Evolutionary conservation across 2,329 filamentous ascomycete genomes (phyloP).

Genomic region (Fusarium algeriense): DNA sequence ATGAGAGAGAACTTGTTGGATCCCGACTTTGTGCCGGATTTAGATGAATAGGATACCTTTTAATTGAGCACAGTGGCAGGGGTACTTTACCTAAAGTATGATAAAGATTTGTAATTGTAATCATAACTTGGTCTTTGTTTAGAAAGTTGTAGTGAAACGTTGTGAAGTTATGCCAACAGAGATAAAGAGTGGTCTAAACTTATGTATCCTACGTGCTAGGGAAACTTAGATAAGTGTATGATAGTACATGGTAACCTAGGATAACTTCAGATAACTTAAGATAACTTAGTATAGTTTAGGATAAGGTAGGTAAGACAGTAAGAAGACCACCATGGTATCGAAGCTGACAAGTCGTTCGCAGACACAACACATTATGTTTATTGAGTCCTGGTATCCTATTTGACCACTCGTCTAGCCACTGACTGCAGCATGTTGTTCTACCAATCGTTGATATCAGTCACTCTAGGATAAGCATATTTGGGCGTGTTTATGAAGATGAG

Average conservation of each 20-base stretch:
- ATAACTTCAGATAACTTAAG: too few species aligned
- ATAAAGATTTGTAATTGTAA: background rate
- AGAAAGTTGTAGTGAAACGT: too few species aligned
- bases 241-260: too few species aligned
- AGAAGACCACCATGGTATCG: slow-evolving; percentile 56
- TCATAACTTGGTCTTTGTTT: background rate
- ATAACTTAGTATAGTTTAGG: too few species aligned
- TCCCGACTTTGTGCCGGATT: too few species aligned
- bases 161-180: too few species aligned
- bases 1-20: slow-evolving; percentile 29
- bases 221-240: too few species aligned
- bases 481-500: slow-evolving; percentile 52
- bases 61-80: too few species aligned
- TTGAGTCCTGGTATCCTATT: slow-evolving; percentile 50
- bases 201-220: too few species aligned
- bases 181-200: too few species aligned
- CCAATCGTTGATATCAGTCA: slow-evolving; percentile 61
- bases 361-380: slow-evolving; percentile 36
- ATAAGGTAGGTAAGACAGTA: too few species aligned
- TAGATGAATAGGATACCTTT: too few species aligned
- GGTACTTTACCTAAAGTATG: background rate
- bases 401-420: slow-evolving; percentile 57
- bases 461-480: slow-evolving; percentile 61
- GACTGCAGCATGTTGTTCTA: slow-evolving; percentile 56
- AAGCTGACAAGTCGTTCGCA: slow-evolving; percentile 55